A percentile compares a stretch with the other conserved stretches of the same genome.
Conservation (phyloP, 2,329 filamentous ascomycete species). For the Pseudocercospora crystallina region DNA sequence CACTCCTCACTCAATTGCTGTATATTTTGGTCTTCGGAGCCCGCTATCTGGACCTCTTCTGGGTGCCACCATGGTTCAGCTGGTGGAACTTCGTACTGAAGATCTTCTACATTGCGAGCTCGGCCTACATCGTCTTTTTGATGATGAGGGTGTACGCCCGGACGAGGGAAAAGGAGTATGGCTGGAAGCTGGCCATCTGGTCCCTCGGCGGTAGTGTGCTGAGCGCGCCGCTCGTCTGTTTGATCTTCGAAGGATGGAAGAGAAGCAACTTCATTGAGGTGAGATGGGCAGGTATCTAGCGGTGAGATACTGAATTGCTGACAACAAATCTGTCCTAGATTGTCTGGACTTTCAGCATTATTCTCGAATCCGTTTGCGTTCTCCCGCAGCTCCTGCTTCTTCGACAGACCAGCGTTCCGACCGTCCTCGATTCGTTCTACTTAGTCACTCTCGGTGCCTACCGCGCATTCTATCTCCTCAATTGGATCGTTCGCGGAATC, state of each 20-base stretch:
- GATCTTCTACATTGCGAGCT: slow-evolving; percentile 81
- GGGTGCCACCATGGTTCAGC: slow-evolving; percentile 35
- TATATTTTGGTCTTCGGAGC: slow-evolving; percentile 84
- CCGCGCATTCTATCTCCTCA: slow-evolving; percentile 83
- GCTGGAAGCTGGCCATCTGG: slow-evolving; percentile 84
- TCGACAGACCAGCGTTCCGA: slow-evolving; percentile 91
- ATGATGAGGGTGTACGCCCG: slow-evolving; percentile 86
- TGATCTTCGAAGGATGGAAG: slow-evolving; percentile 58
- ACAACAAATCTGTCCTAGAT: slow-evolving; percentile 51
- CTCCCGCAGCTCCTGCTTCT: slow-evolving; percentile 89
- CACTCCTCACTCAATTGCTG: slow-evolving; percentile 84
- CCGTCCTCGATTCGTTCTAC: slow-evolving; percentile 96
- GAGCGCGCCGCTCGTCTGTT: slow-evolving; percentile 69
- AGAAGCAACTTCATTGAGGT: slow-evolving; percentile 31
- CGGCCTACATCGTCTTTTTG: slow-evolving; percentile 79
- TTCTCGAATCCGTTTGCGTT: slow-evolving; percentile 87
- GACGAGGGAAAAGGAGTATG: slow-evolving; percentile 84
- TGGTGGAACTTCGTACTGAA: slow-evolving; percentile 81
- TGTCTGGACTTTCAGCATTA: slow-evolving; percentile 83
- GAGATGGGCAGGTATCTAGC: slow-evolving; percentile 4
- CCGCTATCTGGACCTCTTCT: slow-evolving; percentile 75
- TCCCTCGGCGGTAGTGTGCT: slow-evolving; percentile 65
- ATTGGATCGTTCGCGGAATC: slow-evolving; percentile 71
- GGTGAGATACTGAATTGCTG: background rate
- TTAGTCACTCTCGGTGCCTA: slow-evolving; percentile 84